Conservation (phyloP, 139 green algal species). For the Haematococcus sp. region DNA sequence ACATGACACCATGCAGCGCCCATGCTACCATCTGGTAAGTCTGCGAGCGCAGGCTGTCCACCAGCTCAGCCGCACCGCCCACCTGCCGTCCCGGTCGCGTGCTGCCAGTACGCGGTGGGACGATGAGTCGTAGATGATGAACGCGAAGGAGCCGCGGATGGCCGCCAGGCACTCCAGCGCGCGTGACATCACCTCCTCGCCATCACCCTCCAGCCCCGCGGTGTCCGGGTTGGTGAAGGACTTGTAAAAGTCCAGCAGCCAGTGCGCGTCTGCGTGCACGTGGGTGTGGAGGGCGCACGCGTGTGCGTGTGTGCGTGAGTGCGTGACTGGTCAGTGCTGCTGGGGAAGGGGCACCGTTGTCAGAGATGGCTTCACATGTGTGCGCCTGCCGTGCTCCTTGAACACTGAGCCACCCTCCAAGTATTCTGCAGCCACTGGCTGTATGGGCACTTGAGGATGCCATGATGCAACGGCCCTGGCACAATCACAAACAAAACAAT, state of each 20-base stretch:
- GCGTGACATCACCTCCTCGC: conserved; percentile 20
- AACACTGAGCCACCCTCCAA: too few relatives aligned
- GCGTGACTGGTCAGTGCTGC: too few relatives aligned
- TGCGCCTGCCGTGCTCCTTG: too few relatives aligned
- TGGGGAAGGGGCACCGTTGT: too few relatives aligned
- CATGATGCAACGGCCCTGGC: neutral
- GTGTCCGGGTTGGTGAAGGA: conserved; percentile 19
- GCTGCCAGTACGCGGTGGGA: conserved; percentile 59
- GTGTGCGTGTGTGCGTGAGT: too few relatives aligned
- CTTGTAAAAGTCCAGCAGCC: conserved; percentile 70
- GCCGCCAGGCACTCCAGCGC: conserved; percentile 49
- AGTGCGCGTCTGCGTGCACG: conserved; percentile 54
- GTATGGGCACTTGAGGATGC: too few relatives aligned
- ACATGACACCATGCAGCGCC: too few relatives aligned
- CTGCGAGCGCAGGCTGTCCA: too few relatives aligned
- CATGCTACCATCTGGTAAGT: neutral
- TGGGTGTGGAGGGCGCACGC: too few relatives aligned
- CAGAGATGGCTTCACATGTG: too few relatives aligned
- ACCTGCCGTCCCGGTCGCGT: conserved; percentile 14
- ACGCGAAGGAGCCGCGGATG: conserved; percentile 64
- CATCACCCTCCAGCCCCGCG: neutral
- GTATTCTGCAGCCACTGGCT: neutral
- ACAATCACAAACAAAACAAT: neutral
- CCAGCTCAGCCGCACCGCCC: too few relatives aligned
- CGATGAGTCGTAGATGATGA: conserved; percentile 64